Base-by-base conservation (phyloP, 208 protist genomes). In the Trypanosoma grayi region DNA sequence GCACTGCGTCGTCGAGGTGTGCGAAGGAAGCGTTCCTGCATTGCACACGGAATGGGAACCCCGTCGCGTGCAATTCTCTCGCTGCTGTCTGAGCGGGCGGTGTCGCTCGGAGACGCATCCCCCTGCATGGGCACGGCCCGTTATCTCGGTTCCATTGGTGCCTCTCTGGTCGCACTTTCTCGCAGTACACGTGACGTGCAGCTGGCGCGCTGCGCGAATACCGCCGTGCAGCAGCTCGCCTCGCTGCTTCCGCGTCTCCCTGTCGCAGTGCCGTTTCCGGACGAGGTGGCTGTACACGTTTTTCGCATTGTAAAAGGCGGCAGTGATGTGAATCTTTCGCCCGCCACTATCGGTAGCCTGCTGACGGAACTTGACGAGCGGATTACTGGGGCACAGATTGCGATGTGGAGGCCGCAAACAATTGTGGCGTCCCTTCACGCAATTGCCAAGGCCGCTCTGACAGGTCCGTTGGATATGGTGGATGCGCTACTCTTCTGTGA, bases 391-490 rank as follows among this genome's bases (percentile, higher is more conserved):
- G 34, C 76, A 11, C 55, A 63, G 44, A 53, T 92, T 47, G 60
- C 58, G 0, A 43, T 54, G 2, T 90, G 82, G 86, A 68, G 60
- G 40, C 75, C 77, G n/a, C 61, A 60, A 18, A 73, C 71, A 14
- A 57, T 89, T n/a, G 20, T 90, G 4, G 62, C 55, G 13, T 61
- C 57, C 6, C 73, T 93, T 33, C 77, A 87, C 59, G 66, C 80
- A 9, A 56, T 93, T 28, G 82, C 86, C 30, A 58, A 27, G 0
- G 65, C 70, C 47, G 60, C 77, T 2, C 43, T 48, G 4, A 45
- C 60, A 31, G 45, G 47, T 10, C 30, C 57, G n/a, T 30, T 78
- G 5, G 33, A 58, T 1, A 48, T 94, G n/a, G 24, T 77, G 1
- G 27, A 59, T 22, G 75, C 80, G 22, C 56, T 85, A n/a, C 31